phyloP scores from a whole-genome alignment of 2,329 filamentous ascomycete species.

The Corniculantispora saksenae region DNA sequence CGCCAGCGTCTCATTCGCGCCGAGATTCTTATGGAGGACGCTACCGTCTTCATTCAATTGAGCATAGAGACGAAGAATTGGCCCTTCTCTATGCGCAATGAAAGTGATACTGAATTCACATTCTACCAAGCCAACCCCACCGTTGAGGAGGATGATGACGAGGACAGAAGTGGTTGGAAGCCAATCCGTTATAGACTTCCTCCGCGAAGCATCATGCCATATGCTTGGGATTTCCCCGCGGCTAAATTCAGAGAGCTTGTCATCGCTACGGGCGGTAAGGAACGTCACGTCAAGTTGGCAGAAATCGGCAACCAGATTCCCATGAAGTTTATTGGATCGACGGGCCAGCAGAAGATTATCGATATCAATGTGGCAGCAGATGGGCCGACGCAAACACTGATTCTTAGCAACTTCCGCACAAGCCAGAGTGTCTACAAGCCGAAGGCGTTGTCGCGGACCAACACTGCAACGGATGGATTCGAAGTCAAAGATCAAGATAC shows the following conservation, averaged over 20 bases:
- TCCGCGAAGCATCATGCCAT: constrained; percentile 96
- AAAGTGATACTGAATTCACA: constrained; percentile 93
- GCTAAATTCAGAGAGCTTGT: constrained; percentile 95
- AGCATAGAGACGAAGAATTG: constrained; percentile 91
- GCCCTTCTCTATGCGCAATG: constrained; percentile 98
- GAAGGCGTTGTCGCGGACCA: constrained; percentile 51
- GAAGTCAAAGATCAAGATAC: constrained; percentile 93
- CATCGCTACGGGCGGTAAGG: constrained; percentile 54
- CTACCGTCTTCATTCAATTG: constrained; percentile 90
- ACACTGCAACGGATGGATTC: constrained; percentile 62
- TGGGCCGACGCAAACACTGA: constrained; percentile 90
- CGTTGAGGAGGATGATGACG: constrained; percentile 82
- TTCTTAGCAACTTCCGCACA: constrained; percentile 89
- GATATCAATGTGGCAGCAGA: constrained; percentile 96
- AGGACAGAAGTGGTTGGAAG: constrained; percentile 85
- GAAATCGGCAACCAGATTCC: constrained; percentile 96
- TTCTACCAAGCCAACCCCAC: constrained; percentile 96
- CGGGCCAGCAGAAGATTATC: constrained; percentile 79
- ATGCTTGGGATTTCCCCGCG: constrained; percentile 98
- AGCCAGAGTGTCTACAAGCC: constrained; percentile 87
- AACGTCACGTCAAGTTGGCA: constrained; percentile 89
- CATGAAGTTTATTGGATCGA: constrained; percentile 77
- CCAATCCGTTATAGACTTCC: constrained; percentile 91
- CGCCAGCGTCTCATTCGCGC: constrained; percentile 84
- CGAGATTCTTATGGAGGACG: constrained; percentile 88